Evolutionary conservation across 2,329 filamentous ascomycete species (phyloP).

Genomic region (Ophiostoma sp.): DNA sequence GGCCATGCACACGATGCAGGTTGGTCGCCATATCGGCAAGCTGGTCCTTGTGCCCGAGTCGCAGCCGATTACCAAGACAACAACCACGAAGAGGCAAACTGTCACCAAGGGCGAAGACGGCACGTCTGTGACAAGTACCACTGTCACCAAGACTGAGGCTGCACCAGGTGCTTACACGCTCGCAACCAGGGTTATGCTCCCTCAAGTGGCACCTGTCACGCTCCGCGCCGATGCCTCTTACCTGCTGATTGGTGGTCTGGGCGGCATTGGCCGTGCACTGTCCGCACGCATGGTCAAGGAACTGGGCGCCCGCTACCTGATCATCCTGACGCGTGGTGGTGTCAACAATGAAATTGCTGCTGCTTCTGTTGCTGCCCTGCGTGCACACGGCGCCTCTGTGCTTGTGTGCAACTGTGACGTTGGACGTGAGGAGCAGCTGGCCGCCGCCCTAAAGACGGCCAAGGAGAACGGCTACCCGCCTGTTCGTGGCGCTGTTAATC

Average conservation of each 20-base stretch:
- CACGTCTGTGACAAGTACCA: conserved; percentile 11
- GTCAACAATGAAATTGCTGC: conserved; percentile 18
- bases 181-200: conserved; percentile 21
- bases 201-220: conserved; percentile 5
- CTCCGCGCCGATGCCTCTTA: conserved; percentile 26
- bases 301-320: conserved; percentile 23
- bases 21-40: conserved; percentile 39
- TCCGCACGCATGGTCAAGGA: conserved; percentile 29
- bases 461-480: conserved; percentile 21
- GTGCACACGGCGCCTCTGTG: conserved; percentile 17
- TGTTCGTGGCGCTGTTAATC: conserved; percentile 25
- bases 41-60: conserved; percentile 23
- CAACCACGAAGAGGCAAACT: not conserved
- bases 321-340: conserved; percentile 25
- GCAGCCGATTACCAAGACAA: conserved; percentile 16
- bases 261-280: conserved; percentile 30
- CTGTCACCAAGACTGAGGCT: conserved; percentile 1
- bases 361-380: conserved; percentile 20
- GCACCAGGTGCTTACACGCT: conserved; percentile 8
- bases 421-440: conserved; percentile 21
- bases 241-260: conserved; percentile 31
- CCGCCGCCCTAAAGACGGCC: conserved; percentile 17
- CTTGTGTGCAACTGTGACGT: conserved; percentile 25
- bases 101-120: conserved; percentile 4
- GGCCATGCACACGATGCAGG: conserved; percentile 41